Conservation (phyloP, 306 rosid genomes). For the Macrotyloma uniflorum region DNA sequence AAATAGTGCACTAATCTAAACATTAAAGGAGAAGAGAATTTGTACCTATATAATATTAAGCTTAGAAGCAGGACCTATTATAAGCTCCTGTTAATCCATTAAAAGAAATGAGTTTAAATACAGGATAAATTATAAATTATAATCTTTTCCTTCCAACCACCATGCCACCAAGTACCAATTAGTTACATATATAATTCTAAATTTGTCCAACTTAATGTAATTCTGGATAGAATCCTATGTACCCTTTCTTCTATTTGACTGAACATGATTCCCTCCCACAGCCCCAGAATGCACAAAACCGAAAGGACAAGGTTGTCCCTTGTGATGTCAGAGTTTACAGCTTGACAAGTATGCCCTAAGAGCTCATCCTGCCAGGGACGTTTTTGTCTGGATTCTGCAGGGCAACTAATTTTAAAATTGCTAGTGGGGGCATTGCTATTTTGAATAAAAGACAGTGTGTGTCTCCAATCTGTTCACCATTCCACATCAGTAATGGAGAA, state of each 20-base stretch:
- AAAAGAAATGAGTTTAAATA: too few relatives aligned
- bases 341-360: too few relatives aligned
- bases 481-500: slow-evolving; percentile 17
- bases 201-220: not conserved
- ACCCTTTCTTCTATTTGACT: too few relatives aligned
- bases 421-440: not conserved
- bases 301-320: not conserved
- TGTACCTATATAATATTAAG: too few relatives aligned
- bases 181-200: not conserved
- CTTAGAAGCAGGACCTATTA: not conserved
- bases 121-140: not conserved
- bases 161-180: not conserved
- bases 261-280: not conserved
- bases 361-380: not conserved
- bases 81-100: not conserved
- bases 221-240: not conserved
- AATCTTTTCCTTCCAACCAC: not conserved
- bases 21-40: too few relatives aligned
- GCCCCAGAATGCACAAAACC: not conserved
- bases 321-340: not conserved
- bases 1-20: too few relatives aligned
- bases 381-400: not conserved
- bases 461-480: not conserved
- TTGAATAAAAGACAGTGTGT: not conserved
- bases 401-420: slow-evolving; percentile 5